phyloP scores from a whole-genome alignment of 257 asterid species.

The Verbena officinalis region DNA sequence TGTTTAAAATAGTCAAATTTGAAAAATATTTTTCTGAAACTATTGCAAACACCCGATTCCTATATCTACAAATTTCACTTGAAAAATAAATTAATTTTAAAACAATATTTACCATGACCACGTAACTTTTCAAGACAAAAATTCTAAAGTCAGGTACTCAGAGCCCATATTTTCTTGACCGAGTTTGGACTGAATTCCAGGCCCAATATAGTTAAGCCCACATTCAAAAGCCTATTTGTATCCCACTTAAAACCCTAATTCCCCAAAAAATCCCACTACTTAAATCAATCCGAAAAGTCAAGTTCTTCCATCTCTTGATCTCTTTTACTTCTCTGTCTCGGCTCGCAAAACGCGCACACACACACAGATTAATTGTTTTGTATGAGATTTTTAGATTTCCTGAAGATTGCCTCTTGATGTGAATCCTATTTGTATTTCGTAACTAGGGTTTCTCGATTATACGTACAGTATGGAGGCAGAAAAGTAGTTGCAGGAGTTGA shows the following conservation, averaged over 20 bases:
- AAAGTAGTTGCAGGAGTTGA: constrained; percentile 62
- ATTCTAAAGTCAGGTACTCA: not conserved
- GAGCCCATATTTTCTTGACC: not conserved
- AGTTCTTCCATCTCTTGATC: not conserved
- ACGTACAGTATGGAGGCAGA: constrained; percentile 32
- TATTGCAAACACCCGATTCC: no score
- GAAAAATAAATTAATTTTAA: no score
- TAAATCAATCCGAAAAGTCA: not conserved
- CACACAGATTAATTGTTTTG: no score
- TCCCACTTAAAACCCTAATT: constrained; percentile 38
- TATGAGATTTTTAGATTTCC: not conserved
- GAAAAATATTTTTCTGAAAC: no score
- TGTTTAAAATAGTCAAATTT: no score
- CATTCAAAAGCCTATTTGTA: not conserved
- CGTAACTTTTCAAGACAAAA: no score
- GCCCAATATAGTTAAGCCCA: constrained; percentile 5
- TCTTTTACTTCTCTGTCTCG: no score
- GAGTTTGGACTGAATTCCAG: not conserved
- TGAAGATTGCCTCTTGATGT: constrained; percentile 19
- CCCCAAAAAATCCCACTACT: constrained; percentile 11
- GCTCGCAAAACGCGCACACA: no score
- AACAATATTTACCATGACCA: no score
- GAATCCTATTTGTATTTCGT: constrained; percentile 6
- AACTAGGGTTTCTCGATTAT: constrained; percentile 26
- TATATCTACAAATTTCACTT: no score